These are phyloP conservation scores for Alternaria novae-zelandiae DNA, from an alignment of 2,329 filamentous ascomycete genomes.

Conservation along the genomic window DNA sequence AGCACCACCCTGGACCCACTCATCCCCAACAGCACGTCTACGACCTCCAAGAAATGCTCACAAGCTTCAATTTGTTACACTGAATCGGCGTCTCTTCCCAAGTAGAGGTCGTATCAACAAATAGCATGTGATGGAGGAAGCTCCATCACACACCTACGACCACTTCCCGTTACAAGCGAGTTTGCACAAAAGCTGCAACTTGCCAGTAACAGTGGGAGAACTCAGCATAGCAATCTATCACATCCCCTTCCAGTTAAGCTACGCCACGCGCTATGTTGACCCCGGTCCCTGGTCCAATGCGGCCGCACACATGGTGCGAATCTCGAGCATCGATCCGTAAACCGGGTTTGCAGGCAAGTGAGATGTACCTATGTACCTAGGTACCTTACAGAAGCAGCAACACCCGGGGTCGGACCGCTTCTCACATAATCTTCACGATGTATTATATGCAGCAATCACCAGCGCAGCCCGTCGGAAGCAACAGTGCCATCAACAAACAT, in stretches of 20 bases:
- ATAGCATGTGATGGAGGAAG: neutral
- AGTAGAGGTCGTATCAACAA: neutral
- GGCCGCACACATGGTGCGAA: conserved; percentile 8
- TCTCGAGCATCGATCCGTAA: conserved; percentile 13
- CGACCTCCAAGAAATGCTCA: neutral
- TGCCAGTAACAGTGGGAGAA: neutral
- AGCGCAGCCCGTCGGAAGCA: neutral
- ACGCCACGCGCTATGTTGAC: neutral
- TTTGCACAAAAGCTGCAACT: conserved; percentile 12
- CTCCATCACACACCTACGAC: conserved; percentile 21
- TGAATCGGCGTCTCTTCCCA: neutral
- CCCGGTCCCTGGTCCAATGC: conserved; percentile 4
- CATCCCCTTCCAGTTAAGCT: neutral
- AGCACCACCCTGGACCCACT: neutral
- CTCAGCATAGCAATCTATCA: conserved; percentile 7
- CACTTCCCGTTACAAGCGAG: conserved; percentile 12
- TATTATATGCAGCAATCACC: neutral
- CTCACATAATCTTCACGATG: neutral
- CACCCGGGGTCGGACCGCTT: neutral
- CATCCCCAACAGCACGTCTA: neutral
- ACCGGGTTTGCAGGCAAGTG: conserved; percentile 24
- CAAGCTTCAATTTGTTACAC: neutral
- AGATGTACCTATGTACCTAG: conserved; percentile 22
- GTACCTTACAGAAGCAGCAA: conserved; percentile 12
- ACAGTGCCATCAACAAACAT: neutral